Evolutionary conservation across 1,284 basidiomycete species (phyloP), one percentile per base, ranked within the genome.

Genomic region (Apiotrichum gamsii): DNA sequence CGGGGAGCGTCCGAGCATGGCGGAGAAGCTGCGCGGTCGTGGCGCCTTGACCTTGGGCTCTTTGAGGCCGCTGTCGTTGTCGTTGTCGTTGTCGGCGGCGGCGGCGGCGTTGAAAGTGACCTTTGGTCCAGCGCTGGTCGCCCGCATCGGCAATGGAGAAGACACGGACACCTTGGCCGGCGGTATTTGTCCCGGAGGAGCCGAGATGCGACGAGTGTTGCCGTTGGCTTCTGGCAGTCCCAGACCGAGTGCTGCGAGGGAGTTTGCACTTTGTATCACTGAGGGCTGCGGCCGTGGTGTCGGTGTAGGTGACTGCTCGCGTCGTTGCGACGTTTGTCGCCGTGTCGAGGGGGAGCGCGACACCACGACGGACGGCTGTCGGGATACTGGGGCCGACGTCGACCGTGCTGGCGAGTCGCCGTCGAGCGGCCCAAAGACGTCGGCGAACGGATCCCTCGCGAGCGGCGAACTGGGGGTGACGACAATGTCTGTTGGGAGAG

Each of bases 391-490:
- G 6, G 25, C 25, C 11, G 25, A 28, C 25, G 25, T 28, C 25
- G 25, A 28, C 25, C 25, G 25, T 28, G 25, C 11, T 28, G 25
- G 25, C 31, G n/a, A n/a, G n/a, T n/a, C n/a, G 25, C 25, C 11
- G 25, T 28, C 11, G 25, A 28, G 25, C 25, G 42, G 3, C 37
- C 37, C 19, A 29, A 34, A 15, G 32, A 29, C 42, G 20, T 16
- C 18, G 4, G 29, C 46, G 24, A 54, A 54, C 1, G 46, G 45
- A 20, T 53, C 44, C n/a, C 25, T 35, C n/a, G 48, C 43, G 18
- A 43, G 23, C 0, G 67, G 67, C 29, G 62, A 65, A 40, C 61
- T 64, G 3, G 67, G 67, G 0, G 67, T 70, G 28, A 70, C 57
- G 34, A 68, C 59, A 34, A 69, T 69, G 30, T 58, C 58, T 14